Evolutionary conservation across 2,329 filamentous ascomycete genomes (phyloP).

Genomic region (Knoxdaviesia capensis): DNA sequence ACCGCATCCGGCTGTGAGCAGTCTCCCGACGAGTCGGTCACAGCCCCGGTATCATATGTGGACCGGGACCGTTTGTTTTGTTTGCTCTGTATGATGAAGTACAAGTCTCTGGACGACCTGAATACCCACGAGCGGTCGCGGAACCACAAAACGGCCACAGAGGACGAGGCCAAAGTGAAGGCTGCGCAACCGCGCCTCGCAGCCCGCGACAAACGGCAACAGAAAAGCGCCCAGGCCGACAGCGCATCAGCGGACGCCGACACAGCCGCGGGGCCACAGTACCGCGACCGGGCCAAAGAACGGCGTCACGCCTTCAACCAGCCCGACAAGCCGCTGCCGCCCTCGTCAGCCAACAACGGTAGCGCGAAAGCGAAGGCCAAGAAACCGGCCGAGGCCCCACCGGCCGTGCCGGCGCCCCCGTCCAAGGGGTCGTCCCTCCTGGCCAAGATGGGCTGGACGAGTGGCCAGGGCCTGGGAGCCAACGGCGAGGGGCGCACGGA

Average conservation of each 20-base stretch:
- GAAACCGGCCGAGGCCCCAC: slow-evolving; percentile 7
- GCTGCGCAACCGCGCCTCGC: slow-evolving; percentile 21
- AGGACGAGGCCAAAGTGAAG: slow-evolving; percentile 24
- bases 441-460: slow-evolving; percentile 54
- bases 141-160: slow-evolving; percentile 19
- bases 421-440: slow-evolving; percentile 48
- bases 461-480: slow-evolving; percentile 43
- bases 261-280: slow-evolving; percentile 14
- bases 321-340: slow-evolving; percentile 28
- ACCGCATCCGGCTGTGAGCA: background rate
- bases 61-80: slow-evolving; percentile 30
- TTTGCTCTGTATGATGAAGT: slow-evolving; percentile 24
- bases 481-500: slow-evolving; percentile 41
- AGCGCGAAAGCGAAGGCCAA: slow-evolving; percentile 15
- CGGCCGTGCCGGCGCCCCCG: slow-evolving; percentile 14
- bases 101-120: slow-evolving; percentile 21
- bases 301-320: slow-evolving; percentile 42
- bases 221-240: slow-evolving; percentile 9
- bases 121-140: slow-evolving; percentile 20
- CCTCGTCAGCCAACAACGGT: slow-evolving; percentile 4
- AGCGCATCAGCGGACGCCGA: slow-evolving; percentile 9
- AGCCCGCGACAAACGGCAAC: slow-evolving; percentile 16
- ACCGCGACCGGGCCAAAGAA: slow-evolving; percentile 49
- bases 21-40: too few species aligned
- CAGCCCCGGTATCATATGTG: slow-evolving; percentile 26